A percentile compares a stretch with the other conserved stretches of the same genome.
phyloP scores from a whole-genome alignment of 169 alveolate genomes.

The Neospora caninum region DNA sequence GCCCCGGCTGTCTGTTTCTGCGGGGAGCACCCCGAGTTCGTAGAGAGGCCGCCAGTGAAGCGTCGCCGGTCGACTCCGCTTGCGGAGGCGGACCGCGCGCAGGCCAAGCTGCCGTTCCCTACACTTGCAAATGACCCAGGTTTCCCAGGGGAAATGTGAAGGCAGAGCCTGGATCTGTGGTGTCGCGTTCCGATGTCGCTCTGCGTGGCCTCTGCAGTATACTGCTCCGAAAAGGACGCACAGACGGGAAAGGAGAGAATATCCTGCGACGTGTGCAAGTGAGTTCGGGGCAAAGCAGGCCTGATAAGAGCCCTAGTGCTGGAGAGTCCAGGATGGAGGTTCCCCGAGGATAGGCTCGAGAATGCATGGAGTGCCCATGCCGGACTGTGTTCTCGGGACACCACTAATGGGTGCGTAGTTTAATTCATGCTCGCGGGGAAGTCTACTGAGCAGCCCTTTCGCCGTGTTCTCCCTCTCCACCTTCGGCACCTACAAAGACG shows the following conservation, averaged over 20 bases:
- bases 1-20: neutral
- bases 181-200: too few relatives aligned
- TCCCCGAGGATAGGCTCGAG: neutral
- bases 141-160: too few relatives aligned
- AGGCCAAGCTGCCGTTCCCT: too few relatives aligned
- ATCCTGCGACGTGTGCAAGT: slow-evolving; percentile 72
- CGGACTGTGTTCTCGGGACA: neutral
- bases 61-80: too few relatives aligned
- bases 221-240: slow-evolving; percentile 71
- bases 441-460: neutral
- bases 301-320: neutral
- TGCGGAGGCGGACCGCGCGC: too few relatives aligned
- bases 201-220: slow-evolving; percentile 61
- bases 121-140: too few relatives aligned
- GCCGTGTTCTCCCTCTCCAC: neutral
- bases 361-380: too few relatives aligned
- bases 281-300: neutral
- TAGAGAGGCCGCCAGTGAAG: too few relatives aligned
- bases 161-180: too few relatives aligned
- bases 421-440: neutral
- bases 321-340: neutral
- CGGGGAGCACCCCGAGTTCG: neutral
- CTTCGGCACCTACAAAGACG: neutral
- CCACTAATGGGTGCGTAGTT: neutral
- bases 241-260: slow-evolving; percentile 75